Percentiles rank a stretch among this genome's conserved stretches.
Conservation (phyloP, 805 yeast genomes). For the Metschnikowia kunwiensis region DNA sequence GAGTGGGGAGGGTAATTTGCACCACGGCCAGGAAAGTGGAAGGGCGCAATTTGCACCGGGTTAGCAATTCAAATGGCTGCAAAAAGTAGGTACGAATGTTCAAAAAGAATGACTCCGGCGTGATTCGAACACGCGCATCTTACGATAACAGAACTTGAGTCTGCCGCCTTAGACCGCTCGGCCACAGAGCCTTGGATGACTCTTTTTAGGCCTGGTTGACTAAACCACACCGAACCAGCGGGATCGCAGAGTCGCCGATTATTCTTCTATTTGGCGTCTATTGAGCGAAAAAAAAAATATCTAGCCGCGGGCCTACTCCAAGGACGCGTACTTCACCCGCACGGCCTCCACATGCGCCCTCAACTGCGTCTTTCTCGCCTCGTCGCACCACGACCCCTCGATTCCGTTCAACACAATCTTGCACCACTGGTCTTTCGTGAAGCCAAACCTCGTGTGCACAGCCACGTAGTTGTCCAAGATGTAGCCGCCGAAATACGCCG, state of each 20-base stretch:
- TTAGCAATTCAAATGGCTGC: too few species aligned
- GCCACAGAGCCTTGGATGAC: constrained; percentile 12
- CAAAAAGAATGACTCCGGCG: constrained; percentile 15
- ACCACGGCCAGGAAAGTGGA: too few species aligned
- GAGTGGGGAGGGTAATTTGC: too few species aligned
- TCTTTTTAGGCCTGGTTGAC: too few species aligned
- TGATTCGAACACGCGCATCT: constrained; percentile 18
- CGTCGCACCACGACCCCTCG: constrained; percentile 68
- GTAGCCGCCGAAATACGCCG: constrained; percentile 79
- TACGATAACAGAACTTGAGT: constrained; percentile 13
- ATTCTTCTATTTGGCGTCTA: too few species aligned
- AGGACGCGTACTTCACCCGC: constrained; percentile 32
- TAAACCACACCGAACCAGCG: too few species aligned
- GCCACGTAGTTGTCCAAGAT: constrained; percentile 69
- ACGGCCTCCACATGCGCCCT: constrained; percentile 43
- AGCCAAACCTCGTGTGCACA: constrained; percentile 64
- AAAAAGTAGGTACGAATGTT: too few species aligned
- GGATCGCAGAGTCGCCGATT: too few species aligned
- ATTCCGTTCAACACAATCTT: constrained; percentile 63
- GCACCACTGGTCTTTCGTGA: constrained; percentile 59
- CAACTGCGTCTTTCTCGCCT: constrained; percentile 52
- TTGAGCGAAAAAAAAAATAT: too few species aligned
- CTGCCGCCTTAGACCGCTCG: constrained; percentile 17
- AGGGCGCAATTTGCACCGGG: too few species aligned
- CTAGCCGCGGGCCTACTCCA: too few species aligned